A percentile compares a stretch with the other conserved stretches of the same genome.
These are phyloP conservation scores for Hebeloma cylindrosporum DNA, from an alignment of 768 basidiomycete genomes.

Conservation along the genomic window DNA sequence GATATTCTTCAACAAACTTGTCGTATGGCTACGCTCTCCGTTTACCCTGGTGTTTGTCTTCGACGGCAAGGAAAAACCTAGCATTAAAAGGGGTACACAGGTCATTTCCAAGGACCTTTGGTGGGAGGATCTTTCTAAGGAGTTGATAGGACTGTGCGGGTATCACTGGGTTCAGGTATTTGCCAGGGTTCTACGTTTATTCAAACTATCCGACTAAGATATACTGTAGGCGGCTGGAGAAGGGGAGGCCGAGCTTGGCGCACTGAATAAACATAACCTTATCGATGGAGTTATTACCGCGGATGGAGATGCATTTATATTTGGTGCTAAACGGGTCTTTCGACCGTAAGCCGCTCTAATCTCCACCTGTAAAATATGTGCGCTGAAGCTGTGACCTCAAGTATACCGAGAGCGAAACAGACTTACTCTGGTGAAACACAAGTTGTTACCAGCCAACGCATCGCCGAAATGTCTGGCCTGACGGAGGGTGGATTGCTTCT, in stretches of 20 bases:
- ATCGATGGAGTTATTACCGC: conserved; percentile 69
- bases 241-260: conserved; percentile 73
- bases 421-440: not conserved
- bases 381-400: too few relatives aligned
- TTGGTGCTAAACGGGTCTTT: conserved; percentile 61
- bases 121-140: conserved; percentile 5
- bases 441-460: not conserved
- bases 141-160: conserved; percentile 45
- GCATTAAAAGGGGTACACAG: conserved; percentile 4
- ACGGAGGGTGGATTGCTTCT: conserved; percentile 3
- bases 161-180: conserved; percentile 31
- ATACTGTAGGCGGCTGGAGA: conserved; percentile 61
- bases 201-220: conserved; percentile 28
- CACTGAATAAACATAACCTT: conserved; percentile 52
- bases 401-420: not conserved
- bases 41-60: conserved; percentile 12
- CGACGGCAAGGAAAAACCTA: conserved; percentile 11
- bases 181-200: not conserved
- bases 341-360: conserved; percentile 36
- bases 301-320: conserved; percentile 70
- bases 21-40: conserved; percentile 4
- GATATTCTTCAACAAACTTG: conserved; percentile 9
- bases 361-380: not conserved
- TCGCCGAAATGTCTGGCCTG: not conserved
- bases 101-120: not conserved